A percentile compares a stretch with the other conserved stretches of the same genome.
Conservation (phyloP, 768 basidiomycete species). For the Lactarius hatsudake region DNA sequence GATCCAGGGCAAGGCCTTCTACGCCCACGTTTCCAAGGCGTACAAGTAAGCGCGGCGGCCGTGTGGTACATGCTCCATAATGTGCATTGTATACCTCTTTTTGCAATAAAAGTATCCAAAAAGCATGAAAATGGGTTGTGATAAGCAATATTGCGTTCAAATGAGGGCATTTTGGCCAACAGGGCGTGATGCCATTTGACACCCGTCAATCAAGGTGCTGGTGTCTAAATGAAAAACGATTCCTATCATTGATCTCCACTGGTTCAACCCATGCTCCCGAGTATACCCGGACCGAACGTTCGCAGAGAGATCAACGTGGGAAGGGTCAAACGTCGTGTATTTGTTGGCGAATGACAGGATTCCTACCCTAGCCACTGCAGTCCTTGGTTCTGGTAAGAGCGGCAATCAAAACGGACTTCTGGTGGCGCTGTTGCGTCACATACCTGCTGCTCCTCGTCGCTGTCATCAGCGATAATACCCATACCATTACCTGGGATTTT, state of each 20-base stretch:
- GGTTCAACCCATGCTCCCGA: neutral
- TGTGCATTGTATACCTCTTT: neutral
- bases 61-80: neutral
- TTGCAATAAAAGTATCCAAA: neutral
- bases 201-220: neutral
- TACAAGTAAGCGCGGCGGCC: slow-evolving; percentile 19
- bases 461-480: neutral
- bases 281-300: too few species aligned
- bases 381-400: too few species aligned
- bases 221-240: neutral
- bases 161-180: neutral
- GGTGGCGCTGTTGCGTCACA: neutral
- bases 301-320: neutral
- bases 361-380: neutral
- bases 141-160: neutral
- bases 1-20: slow-evolving; percentile 55
- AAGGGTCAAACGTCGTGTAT: neutral
- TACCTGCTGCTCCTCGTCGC: neutral
- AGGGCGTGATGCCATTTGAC: neutral
- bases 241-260: neutral
- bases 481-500: neutral
- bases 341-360: neutral
- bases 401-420: too few species aligned
- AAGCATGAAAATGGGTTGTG: neutral
- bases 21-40: slow-evolving; percentile 40